Base-by-base conservation (phyloP, 164 flowering plant genomes). In the Liquidambar formosana region DNA sequence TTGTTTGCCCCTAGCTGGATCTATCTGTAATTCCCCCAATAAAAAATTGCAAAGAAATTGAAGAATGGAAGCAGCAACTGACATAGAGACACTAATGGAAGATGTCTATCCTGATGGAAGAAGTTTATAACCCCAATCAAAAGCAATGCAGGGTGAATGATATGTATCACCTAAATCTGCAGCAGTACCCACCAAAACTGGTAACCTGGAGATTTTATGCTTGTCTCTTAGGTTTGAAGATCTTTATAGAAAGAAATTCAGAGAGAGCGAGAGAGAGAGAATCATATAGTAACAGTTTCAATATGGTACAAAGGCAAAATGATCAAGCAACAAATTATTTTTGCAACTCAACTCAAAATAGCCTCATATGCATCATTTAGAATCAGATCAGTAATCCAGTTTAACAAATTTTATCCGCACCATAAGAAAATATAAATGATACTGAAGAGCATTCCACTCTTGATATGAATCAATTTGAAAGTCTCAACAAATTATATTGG, bases 71-170 rank as follows among this genome's bases (percentile, higher is more conserved):
- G 16, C 15, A 49, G 8, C 16, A 49, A 27, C 60, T 38, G 25
- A 38, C 60, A 59, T 54, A 12, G 68, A 8, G 41, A 65, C n/a
- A 53, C 57, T 27, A 52, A 21, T 1, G 21, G 60, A 22, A 65
- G 68, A 21, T 16, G 13, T 10, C 21, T 16, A 18, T 49, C 53
- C 10, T 26, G 9, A 12, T 26, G 54, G 25, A 47, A 22, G n/a
- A 25, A 11, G 43, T 2, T 33, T 33, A 33, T 33, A 33, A 47
- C 22, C 54, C 15, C 38, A 4, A 27, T 25, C 27, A 26, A 21
- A 22, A 48, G 66, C 6, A 48, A 22, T 10, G 41, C 6, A 33
- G 41, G 41, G 6, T 33, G 6, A 33, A 33, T 33, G 41, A 64
- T 51, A 53, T 38, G 28, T 21, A 21, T 60, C 48, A 52, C 28